Evolutionary conservation across 345 rosid genomes (phyloP).

Genomic region (Bruguiera gymnorhiza): DNA sequence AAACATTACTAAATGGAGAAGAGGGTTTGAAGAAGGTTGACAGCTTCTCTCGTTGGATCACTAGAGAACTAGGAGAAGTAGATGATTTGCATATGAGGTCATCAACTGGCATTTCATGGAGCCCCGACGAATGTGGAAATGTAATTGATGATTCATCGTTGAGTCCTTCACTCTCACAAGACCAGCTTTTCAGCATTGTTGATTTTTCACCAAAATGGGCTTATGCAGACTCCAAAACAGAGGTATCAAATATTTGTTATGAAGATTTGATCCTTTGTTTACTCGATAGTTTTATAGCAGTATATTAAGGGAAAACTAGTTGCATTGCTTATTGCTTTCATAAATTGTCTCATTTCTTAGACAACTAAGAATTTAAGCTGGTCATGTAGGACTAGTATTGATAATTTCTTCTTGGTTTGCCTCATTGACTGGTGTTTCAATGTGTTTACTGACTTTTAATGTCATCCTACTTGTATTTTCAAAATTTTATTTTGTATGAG

Average conservation of each 20-base stretch:
- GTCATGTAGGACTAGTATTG: no score
- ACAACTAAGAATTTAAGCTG: no score
- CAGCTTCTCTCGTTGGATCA: slow-evolving; percentile 93
- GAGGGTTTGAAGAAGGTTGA: slow-evolving; percentile 82
- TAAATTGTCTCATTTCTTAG: no score
- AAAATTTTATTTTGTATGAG: no score
- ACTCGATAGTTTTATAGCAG: no score
- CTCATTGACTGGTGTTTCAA: no score
- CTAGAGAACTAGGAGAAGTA: slow-evolving; percentile 88
- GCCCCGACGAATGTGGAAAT: slow-evolving; percentile 53
- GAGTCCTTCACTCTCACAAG: slow-evolving; percentile 76
- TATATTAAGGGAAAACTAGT: no score
- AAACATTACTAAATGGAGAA: slow-evolving; percentile 43
- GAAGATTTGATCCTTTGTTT: not conserved
- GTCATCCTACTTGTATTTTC: no score
- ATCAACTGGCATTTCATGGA: slow-evolving; percentile 62
- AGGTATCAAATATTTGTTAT: slow-evolving; percentile 45
- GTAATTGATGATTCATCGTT: slow-evolving; percentile 47
- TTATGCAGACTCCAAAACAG: slow-evolving; percentile 50
- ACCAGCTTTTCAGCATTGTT: slow-evolving; percentile 74
- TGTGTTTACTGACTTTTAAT: no score
- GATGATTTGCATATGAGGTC: slow-evolving; percentile 54
- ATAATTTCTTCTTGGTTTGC: no score
- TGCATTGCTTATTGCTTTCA: no score
- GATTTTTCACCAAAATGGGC: slow-evolving; percentile 93